A percentile compares a stretch with the other conserved stretches of the same genome.
phyloP scores from a whole-genome alignment of 2,329 filamentous ascomycete species.

The Pseudogymnoascus verrucosus region DNA sequence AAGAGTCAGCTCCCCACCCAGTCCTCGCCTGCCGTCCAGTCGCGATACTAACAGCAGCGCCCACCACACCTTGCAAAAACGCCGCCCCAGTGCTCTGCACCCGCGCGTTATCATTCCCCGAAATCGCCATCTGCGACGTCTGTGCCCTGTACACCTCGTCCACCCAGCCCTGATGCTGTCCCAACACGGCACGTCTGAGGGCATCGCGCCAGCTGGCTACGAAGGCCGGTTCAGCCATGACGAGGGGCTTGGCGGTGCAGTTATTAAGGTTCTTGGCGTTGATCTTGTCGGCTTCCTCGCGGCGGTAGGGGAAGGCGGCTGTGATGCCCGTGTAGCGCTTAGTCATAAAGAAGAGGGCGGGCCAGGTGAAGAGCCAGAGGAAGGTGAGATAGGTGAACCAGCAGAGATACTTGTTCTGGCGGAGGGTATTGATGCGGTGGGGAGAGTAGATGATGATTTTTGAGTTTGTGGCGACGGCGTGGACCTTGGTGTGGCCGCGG shows the following conservation, averaged over 20 bases:
- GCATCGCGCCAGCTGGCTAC: conserved; percentile 4
- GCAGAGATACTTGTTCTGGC: conserved; percentile 53
- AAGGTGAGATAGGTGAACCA: conserved; percentile 60
- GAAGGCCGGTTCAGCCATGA: neutral
- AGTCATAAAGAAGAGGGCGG: conserved; percentile 58
- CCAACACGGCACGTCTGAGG: neutral
- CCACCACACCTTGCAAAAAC: neutral
- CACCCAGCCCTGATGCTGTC: conserved; percentile 7
- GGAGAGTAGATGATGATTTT: conserved; percentile 57
- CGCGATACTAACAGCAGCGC: neutral
- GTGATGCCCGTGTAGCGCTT: conserved; percentile 57
- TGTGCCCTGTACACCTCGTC: conserved; percentile 13
- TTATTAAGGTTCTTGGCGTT: neutral
- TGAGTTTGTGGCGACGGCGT: conserved; percentile 50
- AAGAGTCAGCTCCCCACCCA: neutral
- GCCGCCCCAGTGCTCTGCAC: neutral
- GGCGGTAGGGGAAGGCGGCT: conserved; percentile 39
- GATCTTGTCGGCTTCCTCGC: conserved; percentile 10
- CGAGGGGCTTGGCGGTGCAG: conserved; percentile 15
- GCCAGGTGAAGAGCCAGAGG: conserved; percentile 64
- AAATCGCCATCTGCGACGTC: conserved; percentile 9
- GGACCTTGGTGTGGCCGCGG: conserved; percentile 50
- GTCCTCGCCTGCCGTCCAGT: neutral
- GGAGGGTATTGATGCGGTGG: conserved; percentile 55
- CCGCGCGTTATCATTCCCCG: neutral